These are phyloP conservation scores for Penicillium samsonianum DNA, from an alignment of 495 filamentous ascomycete genomes.

Conservation along the genomic window DNA sequence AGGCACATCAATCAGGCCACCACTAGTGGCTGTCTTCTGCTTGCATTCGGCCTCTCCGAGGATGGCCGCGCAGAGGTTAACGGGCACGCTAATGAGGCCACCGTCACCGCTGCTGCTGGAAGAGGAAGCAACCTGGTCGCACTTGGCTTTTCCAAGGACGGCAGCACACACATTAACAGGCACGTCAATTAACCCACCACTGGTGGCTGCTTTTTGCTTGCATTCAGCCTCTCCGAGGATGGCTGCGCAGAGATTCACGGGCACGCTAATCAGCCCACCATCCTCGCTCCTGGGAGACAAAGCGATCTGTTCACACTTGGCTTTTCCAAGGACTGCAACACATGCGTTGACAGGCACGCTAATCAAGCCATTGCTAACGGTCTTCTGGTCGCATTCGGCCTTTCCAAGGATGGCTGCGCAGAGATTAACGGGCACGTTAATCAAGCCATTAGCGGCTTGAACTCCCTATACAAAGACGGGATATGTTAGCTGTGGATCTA, in stretches of 20 bases:
- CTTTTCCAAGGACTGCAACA: constrained; percentile 5
- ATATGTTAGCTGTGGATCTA: constrained; percentile 1
- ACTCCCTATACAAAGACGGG: constrained; percentile 16
- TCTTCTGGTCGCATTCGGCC: constrained; percentile 10
- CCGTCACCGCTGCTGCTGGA: not conserved
- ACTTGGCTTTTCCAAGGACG: constrained; percentile 34
- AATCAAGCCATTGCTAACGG: not conserved
- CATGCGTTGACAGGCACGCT: not conserved
- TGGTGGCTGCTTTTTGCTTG: constrained; percentile 6
- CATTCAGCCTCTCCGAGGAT: constrained; percentile 12
- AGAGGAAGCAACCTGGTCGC: constrained; percentile 15
- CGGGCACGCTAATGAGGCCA: not conserved
- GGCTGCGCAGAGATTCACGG: constrained; percentile 6
- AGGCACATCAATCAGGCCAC: constrained; percentile 34
- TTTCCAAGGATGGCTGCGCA: constrained; percentile 8
- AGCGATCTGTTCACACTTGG: constrained; percentile 23
- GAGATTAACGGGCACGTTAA: constrained; percentile 27
- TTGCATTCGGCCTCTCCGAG: constrained; percentile 13
- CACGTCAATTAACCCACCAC: constrained; percentile 31
- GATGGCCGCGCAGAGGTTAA: constrained; percentile 7
- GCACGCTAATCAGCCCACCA: not conserved
- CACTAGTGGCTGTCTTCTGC: constrained; percentile 4
- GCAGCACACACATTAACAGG: constrained; percentile 31
- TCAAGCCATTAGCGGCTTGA: constrained; percentile 23
- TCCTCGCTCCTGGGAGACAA: not conserved